Evolutionary conservation across 495 filamentous ascomycete species (phyloP), one percentile per base, ranked within the genome.

Genomic region (Glarea lozoyensis): DNA sequence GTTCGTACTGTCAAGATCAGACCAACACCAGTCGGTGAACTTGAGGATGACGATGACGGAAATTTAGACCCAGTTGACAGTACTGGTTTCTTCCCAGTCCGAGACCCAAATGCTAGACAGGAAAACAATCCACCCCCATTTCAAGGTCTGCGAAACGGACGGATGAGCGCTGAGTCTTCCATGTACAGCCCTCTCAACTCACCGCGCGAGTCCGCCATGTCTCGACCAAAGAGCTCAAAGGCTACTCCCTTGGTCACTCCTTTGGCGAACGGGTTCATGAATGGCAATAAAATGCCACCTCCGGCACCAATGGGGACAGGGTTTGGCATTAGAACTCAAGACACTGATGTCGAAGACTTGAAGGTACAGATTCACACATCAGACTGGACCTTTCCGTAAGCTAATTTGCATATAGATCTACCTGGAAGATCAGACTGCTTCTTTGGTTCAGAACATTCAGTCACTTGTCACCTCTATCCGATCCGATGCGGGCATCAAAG

Each of bases 1-100:
- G 66, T 94, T 22, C 81, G 82, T 34, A 65, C 76, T 9, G 88
- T 87, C 48, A 94, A 94, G 63, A 84, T 98, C 45, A 73, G 83
- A 12, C 68, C 83, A 6, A 89, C 85, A 1, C 74, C 81, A 3
- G 69, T 67, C 0, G 79, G 79, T 22, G 87, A 92, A 50, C 57
- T 86, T 13, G 81, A 90, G 33, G 82, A 86, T 15, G 84, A 88
- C 15, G 75, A 84, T 22, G 81, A 88, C 42, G 71, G 70, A 10
- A 68, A 65, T 10, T 56, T 74, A 6, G 72, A 68, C 2, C 72
- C 72, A 0, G 64, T 73, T 11, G 70, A 73, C 15, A 68, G 69
- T 12, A 65, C 64, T 10, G 66, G 67, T 20, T 73, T 75, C 60
- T 73, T 73, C 52, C 59, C 33, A 48, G 53, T 53, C 29, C 55